These are phyloP conservation scores for Paraconiothyrium sp. DNA, from an alignment of 2,329 filamentous ascomycete genomes.

Conservation along the genomic window DNA sequence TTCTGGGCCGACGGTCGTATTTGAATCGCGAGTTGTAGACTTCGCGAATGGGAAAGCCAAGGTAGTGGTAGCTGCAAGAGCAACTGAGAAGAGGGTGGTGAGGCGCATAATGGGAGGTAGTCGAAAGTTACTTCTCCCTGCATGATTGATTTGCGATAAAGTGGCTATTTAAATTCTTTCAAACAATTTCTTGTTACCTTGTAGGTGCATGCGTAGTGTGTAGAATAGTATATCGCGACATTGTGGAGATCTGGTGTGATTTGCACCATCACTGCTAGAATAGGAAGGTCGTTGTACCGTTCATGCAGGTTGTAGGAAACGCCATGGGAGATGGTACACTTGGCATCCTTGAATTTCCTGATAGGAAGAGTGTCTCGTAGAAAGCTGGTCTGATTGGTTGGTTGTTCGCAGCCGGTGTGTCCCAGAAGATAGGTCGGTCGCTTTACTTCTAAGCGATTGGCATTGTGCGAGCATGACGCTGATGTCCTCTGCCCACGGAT, in stretches of 20 bases:
- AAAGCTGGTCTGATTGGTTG: background rate
- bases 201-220: background rate
- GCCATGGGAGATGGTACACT: background rate
- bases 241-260: slow-evolving; percentile 8
- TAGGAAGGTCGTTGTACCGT: slow-evolving; percentile 8
- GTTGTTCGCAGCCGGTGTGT: background rate
- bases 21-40: slow-evolving; percentile 18
- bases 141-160: background rate
- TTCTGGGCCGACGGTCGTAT: slow-evolving; percentile 34
- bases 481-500: too few species aligned
- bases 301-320: slow-evolving; percentile 2
- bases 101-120: slow-evolving; percentile 20
- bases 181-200: background rate
- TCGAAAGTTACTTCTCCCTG: background rate
- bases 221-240: slow-evolving; percentile 12
- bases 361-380: background rate
- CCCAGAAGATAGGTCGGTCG: too few species aligned
- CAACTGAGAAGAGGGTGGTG: slow-evolving; percentile 17
- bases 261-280: slow-evolving; percentile 3
- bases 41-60: slow-evolving; percentile 12
- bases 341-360: background rate
- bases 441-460: too few species aligned
- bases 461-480: too few species aligned
- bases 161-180: background rate
- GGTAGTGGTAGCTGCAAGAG: slow-evolving; percentile 17